These are phyloP conservation scores for Aegle marmelos DNA, from an alignment of 345 rosid species.

Conservation along the genomic window DNA sequence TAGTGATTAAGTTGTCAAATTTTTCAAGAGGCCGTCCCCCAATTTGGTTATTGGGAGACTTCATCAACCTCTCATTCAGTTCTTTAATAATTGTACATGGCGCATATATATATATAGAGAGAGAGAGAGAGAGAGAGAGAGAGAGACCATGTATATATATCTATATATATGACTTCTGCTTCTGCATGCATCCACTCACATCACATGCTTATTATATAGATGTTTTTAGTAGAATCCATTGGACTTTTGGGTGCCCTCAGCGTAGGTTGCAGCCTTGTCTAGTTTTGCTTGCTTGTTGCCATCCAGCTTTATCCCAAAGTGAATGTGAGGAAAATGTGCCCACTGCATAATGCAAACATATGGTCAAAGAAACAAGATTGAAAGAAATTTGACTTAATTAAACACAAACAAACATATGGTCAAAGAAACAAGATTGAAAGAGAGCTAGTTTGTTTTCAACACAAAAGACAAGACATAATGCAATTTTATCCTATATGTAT, in stretches of 20 bases:
- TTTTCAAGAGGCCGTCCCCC: slow-evolving; percentile 9
- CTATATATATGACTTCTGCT: neutral
- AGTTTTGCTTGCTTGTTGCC: slow-evolving; percentile 65
- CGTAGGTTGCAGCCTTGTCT: slow-evolving; percentile 46
- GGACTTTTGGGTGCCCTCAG: slow-evolving; percentile 52
- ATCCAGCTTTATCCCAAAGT: slow-evolving; percentile 84
- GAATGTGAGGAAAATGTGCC: slow-evolving; percentile 97
- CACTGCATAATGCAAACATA: no score
- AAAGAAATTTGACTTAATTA: neutral
- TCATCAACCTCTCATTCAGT: neutral
- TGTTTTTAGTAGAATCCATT: slow-evolving; percentile 56
- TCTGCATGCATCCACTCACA: slow-evolving; percentile 14
- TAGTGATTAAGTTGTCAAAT: slow-evolving; percentile 4
- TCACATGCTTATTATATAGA: neutral
- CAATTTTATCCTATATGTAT: no score
- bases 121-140: no score
- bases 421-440: neutral
- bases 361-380: no score
- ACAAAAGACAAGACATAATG: no score
- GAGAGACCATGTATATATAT: neutral
- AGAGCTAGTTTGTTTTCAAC: neutral
- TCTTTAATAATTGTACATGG: neutral
- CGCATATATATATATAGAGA: neutral
- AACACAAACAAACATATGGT: no score
- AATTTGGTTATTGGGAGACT: slow-evolving; percentile 18